Percentiles rank a stretch among this genome's conserved stretches.
Conservation (phyloP, 2,329 filamentous ascomycete genomes). For the Beauveria caledonica region DNA sequence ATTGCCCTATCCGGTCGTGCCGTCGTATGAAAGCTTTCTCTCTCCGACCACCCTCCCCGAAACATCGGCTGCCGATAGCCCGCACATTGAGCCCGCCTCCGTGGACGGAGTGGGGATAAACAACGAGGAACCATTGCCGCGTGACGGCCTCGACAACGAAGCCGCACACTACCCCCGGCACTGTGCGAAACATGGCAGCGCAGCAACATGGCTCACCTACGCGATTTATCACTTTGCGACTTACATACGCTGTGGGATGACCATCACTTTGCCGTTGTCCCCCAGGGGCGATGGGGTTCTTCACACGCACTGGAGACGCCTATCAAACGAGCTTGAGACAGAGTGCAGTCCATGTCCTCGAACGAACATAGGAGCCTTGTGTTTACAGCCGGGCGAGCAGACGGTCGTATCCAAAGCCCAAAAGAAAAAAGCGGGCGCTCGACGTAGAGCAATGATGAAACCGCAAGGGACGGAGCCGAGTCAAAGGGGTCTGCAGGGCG, state of each 20-base stretch:
- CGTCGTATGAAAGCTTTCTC: not conserved
- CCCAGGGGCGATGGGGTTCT: not conserved
- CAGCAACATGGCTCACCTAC: constrained; percentile 10
- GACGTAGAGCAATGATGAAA: not conserved
- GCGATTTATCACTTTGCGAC: constrained; percentile 5
- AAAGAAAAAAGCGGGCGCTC: not conserved
- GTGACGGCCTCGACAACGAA: constrained; percentile 9
- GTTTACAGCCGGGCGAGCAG: not conserved
- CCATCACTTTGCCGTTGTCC: constrained; percentile 7
- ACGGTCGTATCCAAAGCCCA: not conserved
- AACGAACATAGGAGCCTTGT: not conserved
- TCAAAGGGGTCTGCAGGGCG: not conserved
- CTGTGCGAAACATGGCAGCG: constrained; percentile 11
- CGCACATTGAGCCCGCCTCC: not conserved
- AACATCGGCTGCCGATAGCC: not conserved
- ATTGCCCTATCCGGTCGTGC: not conserved
- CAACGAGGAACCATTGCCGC: constrained; percentile 5
- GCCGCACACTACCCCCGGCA: constrained; percentile 7
- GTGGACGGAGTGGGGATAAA: constrained; percentile 3
- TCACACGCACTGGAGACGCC: not conserved
- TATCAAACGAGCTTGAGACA: constrained; percentile 4
- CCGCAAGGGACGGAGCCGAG: not conserved
- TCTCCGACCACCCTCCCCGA: not conserved
- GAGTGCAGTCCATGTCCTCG: not conserved
- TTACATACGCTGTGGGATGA: constrained; percentile 9